Base-by-base conservation (phyloP, 2,329 filamentous ascomycete genomes). In the Colletotrichum phormii region DNA sequence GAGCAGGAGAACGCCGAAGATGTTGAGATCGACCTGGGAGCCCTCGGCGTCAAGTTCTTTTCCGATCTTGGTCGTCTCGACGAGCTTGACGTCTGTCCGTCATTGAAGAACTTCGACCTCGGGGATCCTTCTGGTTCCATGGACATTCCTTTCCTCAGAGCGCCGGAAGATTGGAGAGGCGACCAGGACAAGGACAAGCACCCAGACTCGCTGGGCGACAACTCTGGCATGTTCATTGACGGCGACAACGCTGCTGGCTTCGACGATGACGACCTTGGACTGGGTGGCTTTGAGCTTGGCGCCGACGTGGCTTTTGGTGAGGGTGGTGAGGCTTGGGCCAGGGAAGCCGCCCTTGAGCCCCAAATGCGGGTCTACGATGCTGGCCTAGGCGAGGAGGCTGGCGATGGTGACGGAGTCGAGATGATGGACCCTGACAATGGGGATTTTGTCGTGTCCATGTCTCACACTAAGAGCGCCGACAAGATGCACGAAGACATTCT, bases 261-360 rank as follows among this genome's bases (percentile, higher is more conserved):
- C 76, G 93, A 95, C 74, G 92, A 94, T 75, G 74, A 75, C 29
- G 84, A 86, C 53, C 89, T 92, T 75, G 89, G 88, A 49, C 85
- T 95, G 49, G 94, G 91, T 55, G 92, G 89, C 59, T 94, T 94
- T 65, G 93, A 94, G 74, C 84, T 92, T 58, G 89, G 90, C 58
- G 86, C 84, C 7, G 93, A 97, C 75, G 90, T 95, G 67, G 94
- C 94, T 13, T 99, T 99, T 80, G 97, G 97, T 31, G 95, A 98
- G 81, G 97, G 97, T 72, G 97, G 97, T 75, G 97, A 99, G 81
- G 94, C 93, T 1, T 99, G 97, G 96, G 97, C 96, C 5, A 91
- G 92, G 77, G 95, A 98, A 81, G 95, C 95, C 53, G 95, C 94
- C 12, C 85, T 96, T 24, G 94, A 96, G 77, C 94, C 94, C 54